phyloP scores from a whole-genome alignment of 805 yeast genomes.

The Zygoascus tannicola region DNA sequence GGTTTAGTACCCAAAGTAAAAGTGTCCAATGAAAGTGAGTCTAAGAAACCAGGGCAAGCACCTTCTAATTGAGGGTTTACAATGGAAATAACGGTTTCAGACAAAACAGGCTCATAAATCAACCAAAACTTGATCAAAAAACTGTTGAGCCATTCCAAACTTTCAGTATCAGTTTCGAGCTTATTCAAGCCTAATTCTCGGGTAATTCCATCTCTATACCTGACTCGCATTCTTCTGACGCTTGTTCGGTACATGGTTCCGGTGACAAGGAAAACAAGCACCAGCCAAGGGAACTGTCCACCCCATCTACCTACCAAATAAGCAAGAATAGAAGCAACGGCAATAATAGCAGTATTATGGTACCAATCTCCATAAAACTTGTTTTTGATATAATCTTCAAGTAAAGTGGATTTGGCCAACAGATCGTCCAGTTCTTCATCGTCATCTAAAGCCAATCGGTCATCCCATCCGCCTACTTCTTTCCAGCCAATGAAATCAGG shows the following conservation, averaged over 20 bases:
- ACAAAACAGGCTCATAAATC: conserved; percentile 77
- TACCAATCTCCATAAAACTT: conserved; percentile 90
- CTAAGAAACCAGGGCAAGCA: conserved; percentile 77
- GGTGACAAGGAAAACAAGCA: conserved; percentile 54
- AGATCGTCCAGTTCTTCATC: conserved; percentile 64
- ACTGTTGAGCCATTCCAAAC: conserved; percentile 91
- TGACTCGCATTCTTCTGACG: conserved; percentile 65
- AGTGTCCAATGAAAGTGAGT: conserved; percentile 74
- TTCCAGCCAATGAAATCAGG: conserved; percentile 82
- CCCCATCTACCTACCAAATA: conserved; percentile 72
- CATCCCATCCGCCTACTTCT: conserved; percentile 83
- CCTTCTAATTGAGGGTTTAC: conserved; percentile 77
- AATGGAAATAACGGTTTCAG: conserved; percentile 77
- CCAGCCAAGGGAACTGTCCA: conserved; percentile 73
- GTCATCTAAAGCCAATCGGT: conserved; percentile 49
- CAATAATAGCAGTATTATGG: conserved; percentile 69
- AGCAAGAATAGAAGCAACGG: conserved; percentile 59
- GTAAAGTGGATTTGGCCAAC: conserved; percentile 55
- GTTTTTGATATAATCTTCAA: conserved; percentile 71
- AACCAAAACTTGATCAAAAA: conserved; percentile 90
- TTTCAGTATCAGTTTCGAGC: conserved; percentile 82
- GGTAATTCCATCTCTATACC: conserved; percentile 70
- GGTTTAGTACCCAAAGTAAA: conserved; percentile 94
- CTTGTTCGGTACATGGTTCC: conserved; percentile 74
- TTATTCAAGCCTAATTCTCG: conserved; percentile 73